A percentile compares a stretch with the other conserved stretches of the same genome.
Evolutionary conservation across 495 filamentous ascomycete genomes (phyloP).

Genomic region (Cudoniella acicularis): DNA sequence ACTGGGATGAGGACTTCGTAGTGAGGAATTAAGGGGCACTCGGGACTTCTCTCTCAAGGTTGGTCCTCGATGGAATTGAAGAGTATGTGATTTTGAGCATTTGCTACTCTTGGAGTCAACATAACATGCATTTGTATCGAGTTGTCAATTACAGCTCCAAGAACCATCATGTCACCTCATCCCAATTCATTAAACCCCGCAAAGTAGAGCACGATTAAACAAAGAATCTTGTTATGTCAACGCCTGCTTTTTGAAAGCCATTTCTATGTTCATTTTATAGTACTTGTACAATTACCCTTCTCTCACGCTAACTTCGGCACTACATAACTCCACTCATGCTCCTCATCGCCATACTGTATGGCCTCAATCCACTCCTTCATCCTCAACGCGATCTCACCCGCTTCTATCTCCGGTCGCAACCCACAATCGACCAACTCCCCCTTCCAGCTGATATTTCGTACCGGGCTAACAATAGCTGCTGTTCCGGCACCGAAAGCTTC

Average conservation of each 20-base stretch:
- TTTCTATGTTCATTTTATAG: neutral
- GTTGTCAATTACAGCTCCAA: too few species aligned
- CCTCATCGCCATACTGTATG: conserved; percentile 90
- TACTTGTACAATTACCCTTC: neutral
- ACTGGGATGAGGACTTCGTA: too few species aligned
- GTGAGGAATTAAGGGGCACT: too few species aligned
- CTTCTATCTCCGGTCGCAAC: conserved; percentile 71
- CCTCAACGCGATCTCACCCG: conserved; percentile 73
- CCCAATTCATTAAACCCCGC: too few species aligned
- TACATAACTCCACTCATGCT: conserved; percentile 73
- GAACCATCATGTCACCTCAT: too few species aligned
- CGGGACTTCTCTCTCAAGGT: too few species aligned
- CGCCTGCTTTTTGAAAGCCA: neutral
- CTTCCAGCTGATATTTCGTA: conserved; percentile 81
- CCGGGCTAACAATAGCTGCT: conserved; percentile 78
- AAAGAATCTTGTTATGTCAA: neutral
- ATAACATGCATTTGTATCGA: too few species aligned
- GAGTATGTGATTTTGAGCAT: too few species aligned
- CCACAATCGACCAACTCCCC: conserved; percentile 76
- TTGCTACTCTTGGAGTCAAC: too few species aligned
- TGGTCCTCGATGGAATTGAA: too few species aligned
- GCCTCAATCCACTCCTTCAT: conserved; percentile 97
- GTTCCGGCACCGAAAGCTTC: conserved; percentile 95
- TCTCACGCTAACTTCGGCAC: conserved; percentile 14
- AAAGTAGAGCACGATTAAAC: too few species aligned